Evolutionary conservation across 257 asterid genomes (phyloP).

Genomic region (Misopates orontium): DNA sequence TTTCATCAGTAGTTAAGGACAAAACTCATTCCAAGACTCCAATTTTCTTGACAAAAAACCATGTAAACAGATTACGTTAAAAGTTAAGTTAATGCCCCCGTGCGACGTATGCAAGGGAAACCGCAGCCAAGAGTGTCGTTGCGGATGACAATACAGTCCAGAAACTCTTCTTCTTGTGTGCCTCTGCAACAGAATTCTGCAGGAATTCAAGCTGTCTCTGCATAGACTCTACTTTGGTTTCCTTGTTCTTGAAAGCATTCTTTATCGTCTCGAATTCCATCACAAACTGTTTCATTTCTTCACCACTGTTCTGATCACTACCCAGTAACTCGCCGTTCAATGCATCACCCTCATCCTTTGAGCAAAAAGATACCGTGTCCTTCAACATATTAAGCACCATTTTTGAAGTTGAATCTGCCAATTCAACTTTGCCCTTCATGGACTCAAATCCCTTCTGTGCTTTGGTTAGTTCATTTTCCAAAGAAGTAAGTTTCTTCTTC

Average conservation of each 20-base stretch:
- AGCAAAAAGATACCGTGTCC: slow-evolving; percentile 48
- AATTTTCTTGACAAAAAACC: not conserved
- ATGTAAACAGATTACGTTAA: not conserved
- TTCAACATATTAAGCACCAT: slow-evolving; percentile 55
- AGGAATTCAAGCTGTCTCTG: slow-evolving; percentile 50
- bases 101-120: slow-evolving; percentile 59
- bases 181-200: slow-evolving; percentile 47
- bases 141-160: slow-evolving; percentile 73
- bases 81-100: slow-evolving; percentile 46
- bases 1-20: slow-evolving; percentile 27
- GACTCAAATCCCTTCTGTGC: slow-evolving; percentile 36
- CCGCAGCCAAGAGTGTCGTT: slow-evolving; percentile 64
- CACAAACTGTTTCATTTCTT: slow-evolving; percentile 28
- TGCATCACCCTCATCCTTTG: slow-evolving; percentile 27
- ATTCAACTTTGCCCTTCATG: slow-evolving; percentile 42
- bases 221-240: slow-evolving; percentile 56
- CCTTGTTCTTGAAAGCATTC: slow-evolving; percentile 54
- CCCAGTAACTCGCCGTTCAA: slow-evolving; percentile 1
- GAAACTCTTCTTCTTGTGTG: slow-evolving; percentile 68
- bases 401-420: slow-evolving; percentile 41
- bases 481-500: slow-evolving; percentile 43
- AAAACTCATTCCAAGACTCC: slow-evolving; percentile 12
- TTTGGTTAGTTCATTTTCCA: slow-evolving; percentile 34
- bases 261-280: slow-evolving; percentile 56
- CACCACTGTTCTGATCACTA: slow-evolving; percentile 35